Evolutionary conservation across 768 basidiomycete genomes (phyloP), one percentile per base, ranked within the genome.

Genomic region (Kwoniella mangroviensis): DNA sequence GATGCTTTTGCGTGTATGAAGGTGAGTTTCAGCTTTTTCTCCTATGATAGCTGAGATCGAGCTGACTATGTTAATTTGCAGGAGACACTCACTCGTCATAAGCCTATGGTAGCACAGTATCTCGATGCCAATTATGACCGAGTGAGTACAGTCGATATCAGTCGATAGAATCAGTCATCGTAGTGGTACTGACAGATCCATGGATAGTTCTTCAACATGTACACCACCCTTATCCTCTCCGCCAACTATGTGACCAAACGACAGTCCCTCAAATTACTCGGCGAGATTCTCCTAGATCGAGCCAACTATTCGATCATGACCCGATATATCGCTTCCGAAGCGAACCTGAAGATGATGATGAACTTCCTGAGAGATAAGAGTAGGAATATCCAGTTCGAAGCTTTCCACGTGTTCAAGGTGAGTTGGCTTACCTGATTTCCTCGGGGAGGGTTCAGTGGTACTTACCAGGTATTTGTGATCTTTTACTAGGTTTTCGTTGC

Each of bases 271-370:
- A 99, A 99, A 84, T 89, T 98, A 6, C 89, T 99, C 1, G 97
- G 97, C 72, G 97, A 99, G 84, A 98, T 98, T 84, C 86, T 98
- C 7, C 89, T 99, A 55, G 97, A 99, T 84, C 90, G 97, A 34
- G 94, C 94, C 57, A 99, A 99, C 84, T 98, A 98, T 86, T 93
- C 88, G 75, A 93, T 98, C 79, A 99, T 99, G 97, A 98, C 97
- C 0, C 88, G 91, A 7, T 99, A 98, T 82, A 99, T 99, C 76
- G 89, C 93, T 10, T 90, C 90, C 78, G 97, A 98, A 81, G 91
- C 90, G 34, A 99, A 98, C 82, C 87, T 99, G 73, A 98, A 98
- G 90, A 93, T 96, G 91, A 97, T 99, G 93, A 99, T 99, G 97
- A 98, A 98, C 84, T 87, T 98, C 66, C 86, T 99, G 66, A 88